These are phyloP conservation scores for Colletotrichum destructivum DNA, from an alignment of 2,329 filamentous ascomycete species.

Conservation along the genomic window DNA sequence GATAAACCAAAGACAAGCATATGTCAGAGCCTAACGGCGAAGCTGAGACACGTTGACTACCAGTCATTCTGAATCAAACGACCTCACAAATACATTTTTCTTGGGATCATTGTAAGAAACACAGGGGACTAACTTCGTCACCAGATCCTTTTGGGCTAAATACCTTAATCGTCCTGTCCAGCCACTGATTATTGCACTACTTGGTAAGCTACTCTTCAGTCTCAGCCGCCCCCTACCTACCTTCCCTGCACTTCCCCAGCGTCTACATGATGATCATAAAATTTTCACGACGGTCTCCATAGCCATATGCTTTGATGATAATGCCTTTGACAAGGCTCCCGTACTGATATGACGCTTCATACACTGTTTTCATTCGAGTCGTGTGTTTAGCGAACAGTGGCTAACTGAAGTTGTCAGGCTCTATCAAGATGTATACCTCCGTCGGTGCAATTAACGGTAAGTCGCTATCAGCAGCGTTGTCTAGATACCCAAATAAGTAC, in stretches of 20 bases:
- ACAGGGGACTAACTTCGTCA: slow-evolving; percentile 22
- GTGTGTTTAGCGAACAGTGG: slow-evolving; percentile 20
- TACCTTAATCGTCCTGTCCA: rapidly evolving
- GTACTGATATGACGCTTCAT: slow-evolving; percentile 42
- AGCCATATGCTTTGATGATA: slow-evolving; percentile 45
- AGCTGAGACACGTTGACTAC: slow-evolving; percentile 44
- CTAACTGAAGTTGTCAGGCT: slow-evolving; percentile 36
- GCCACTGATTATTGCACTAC: neutral
- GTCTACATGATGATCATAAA: slow-evolving; percentile 44
- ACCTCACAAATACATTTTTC: slow-evolving; percentile 27
- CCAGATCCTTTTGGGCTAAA: neutral
- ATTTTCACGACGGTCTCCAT: slow-evolving; percentile 46
- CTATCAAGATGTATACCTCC: neutral
- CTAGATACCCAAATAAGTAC: neutral
- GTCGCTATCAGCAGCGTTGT: neutral
- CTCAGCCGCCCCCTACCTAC: too few relatives aligned
- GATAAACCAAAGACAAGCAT: slow-evolving; percentile 46
- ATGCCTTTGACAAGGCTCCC: slow-evolving; percentile 44
- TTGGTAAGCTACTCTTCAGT: slow-evolving; percentile 5
- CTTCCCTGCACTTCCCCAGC: neutral
- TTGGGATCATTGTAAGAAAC: neutral
- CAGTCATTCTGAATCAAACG: slow-evolving; percentile 42
- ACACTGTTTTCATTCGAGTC: slow-evolving; percentile 22
- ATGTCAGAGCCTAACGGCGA: slow-evolving; percentile 46
- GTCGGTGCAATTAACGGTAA: neutral